Conservation (phyloP, 2,329 filamentous ascomycete species). For the Claviceps digitariae region DNA sequence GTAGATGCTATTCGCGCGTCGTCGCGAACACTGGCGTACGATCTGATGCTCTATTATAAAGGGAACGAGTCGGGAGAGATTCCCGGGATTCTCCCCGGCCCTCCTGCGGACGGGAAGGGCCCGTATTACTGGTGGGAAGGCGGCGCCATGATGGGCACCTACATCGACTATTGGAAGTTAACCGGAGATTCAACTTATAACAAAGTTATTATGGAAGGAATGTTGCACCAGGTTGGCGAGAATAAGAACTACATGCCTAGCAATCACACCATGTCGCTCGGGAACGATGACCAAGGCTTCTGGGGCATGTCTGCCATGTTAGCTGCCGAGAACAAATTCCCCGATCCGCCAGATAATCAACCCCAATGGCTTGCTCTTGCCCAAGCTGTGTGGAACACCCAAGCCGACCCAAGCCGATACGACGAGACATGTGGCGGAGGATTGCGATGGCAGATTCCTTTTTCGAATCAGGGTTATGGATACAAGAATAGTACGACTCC, state of each 20-base stretch:
- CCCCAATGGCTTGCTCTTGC: conserved; percentile 52
- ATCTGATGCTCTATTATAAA: conserved; percentile 36
- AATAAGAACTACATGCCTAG: conserved; percentile 44
- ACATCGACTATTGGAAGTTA: conserved; percentile 57
- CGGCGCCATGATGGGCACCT: conserved; percentile 52
- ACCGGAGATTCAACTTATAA: conserved; percentile 54
- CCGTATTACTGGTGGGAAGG: conserved; percentile 67
- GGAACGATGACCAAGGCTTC: conserved; percentile 60
- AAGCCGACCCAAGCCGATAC: conserved; percentile 48
- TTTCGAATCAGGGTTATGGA: conserved; percentile 60
- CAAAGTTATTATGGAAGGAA: conserved; percentile 37
- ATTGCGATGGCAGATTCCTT: conserved; percentile 64
- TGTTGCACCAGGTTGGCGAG: conserved; percentile 46
- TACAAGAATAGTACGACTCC: conserved; percentile 51
- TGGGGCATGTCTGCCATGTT: conserved; percentile 57
- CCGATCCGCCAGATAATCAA: conserved; percentile 38
- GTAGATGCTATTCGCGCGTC: conserved; percentile 32
- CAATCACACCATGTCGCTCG: conserved; percentile 44
- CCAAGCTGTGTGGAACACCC: conserved; percentile 55
- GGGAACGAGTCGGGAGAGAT: conserved; percentile 37
- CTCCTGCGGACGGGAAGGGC: conserved; percentile 30
- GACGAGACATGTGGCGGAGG: conserved; percentile 52
- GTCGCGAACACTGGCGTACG: conserved; percentile 33
- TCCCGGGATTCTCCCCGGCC: conserved; percentile 44
- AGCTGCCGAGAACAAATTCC: conserved; percentile 51